phyloP scores from a whole-genome alignment of 305 asterid genomes.

The Solanum hybrid region DNA sequence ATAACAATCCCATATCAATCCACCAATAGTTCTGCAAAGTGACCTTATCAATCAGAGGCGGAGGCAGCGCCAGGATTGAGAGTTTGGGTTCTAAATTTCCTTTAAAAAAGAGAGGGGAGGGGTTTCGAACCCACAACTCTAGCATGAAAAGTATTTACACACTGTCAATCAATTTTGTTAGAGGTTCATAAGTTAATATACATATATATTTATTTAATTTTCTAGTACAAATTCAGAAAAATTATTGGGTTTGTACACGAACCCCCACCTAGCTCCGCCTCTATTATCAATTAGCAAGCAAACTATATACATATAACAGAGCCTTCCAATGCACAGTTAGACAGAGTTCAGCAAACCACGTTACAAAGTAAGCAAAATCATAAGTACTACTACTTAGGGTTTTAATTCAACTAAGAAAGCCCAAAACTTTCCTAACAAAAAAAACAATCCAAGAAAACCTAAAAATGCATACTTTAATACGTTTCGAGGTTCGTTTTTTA shows the following conservation, averaged over 20 bases:
- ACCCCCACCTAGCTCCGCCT: background rate
- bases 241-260: no score
- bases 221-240: background rate
- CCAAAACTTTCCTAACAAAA: background rate
- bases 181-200: background rate
- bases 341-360: background rate
- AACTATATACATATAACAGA: background rate
- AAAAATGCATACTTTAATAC: no score
- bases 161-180: background rate
- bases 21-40: background rate
- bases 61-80: background rate
- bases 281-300: background rate
- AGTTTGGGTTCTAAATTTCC: background rate
- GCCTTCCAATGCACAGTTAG: background rate
- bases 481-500: no score
- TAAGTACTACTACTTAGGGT: background rate
- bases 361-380: background rate
- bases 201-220: no score
- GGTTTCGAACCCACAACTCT: background rate
- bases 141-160: background rate
- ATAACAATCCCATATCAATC: background rate
- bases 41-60: background rate
- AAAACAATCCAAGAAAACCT: no score
- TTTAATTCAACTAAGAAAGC: background rate
- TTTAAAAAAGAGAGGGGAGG: background rate